phyloP scores from a whole-genome alignment of 1,139 yeast genomes.

The Blastobotrys apis region DNA sequence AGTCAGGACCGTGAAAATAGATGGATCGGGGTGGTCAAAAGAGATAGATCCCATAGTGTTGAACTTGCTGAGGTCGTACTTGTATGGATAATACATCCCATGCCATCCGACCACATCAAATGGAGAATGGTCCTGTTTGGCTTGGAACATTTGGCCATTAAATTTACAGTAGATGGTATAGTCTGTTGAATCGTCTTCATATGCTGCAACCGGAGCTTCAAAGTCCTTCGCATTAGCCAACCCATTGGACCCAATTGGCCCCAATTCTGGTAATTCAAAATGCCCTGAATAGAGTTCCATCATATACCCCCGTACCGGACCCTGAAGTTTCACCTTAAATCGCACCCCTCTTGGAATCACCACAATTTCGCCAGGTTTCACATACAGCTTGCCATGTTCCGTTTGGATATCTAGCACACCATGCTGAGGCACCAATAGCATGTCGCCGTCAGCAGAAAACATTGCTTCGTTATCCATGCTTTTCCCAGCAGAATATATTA shows the following conservation, averaged over 20 bases:
- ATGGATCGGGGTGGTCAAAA: constrained; percentile 32
- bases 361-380: constrained; percentile 30
- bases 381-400: constrained; percentile 30
- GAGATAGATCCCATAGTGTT: constrained; percentile 31
- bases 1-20: constrained; percentile 31
- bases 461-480: constrained; percentile 30
- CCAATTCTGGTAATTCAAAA: constrained; percentile 33
- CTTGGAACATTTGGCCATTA: constrained; percentile 25
- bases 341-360: constrained; percentile 34
- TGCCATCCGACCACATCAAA: constrained; percentile 35
- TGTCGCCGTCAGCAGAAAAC: constrained; percentile 27
- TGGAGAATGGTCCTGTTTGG: constrained; percentile 29
- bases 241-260: constrained; percentile 33
- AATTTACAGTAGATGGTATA: constrained; percentile 26
- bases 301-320: constrained; percentile 27
- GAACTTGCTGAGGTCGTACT: constrained; percentile 31
- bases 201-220: constrained; percentile 25
- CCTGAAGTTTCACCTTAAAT: constrained; percentile 22
- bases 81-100: constrained; percentile 32
- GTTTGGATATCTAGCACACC: constrained; percentile 31
- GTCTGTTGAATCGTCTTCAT: constrained; percentile 20
- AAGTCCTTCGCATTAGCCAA: constrained; percentile 34
- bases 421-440: constrained; percentile 31
- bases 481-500: constrained; percentile 26
- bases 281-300: constrained; percentile 29